Base-by-base conservation (phyloP, 192 early-diverging fungal species). In the Backusella sp. region DNA sequence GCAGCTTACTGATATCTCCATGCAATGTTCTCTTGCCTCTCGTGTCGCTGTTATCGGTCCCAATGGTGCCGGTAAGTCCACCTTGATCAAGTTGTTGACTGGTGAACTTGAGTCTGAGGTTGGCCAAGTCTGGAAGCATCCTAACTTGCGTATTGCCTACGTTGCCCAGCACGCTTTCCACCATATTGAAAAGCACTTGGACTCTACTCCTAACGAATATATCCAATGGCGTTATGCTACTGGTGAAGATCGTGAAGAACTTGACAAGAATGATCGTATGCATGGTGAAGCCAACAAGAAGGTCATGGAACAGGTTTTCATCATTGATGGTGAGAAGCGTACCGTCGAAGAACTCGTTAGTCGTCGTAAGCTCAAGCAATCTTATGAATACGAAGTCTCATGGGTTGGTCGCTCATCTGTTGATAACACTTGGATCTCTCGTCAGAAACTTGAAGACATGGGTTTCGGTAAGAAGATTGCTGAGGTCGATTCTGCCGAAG, bases 101-200 rank as follows among this genome's bases (percentile, higher is more conserved):
- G 94, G 94, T 71, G 93, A 95, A 81, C 83, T 91, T 28, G 87
- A 90, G 73, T 92, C 94, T 37, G 87, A 88, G 56, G 79, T 84
- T 35, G 94, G 94, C 76, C 84, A 84, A 36, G 94, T 95, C 69
- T 93, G 91, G 88, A 90, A 93, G 85, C 93, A 94, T 81, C 94
- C 93, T 77, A 93, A 93, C 85, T 84, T 95, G 35, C 91, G 94
- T 88, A 90, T 95, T 83, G 93, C 93, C 44, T 94, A 94, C 82
- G 93, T 95, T 71, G 92, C 93, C 44, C 94, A 95, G 80, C 93
- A 95, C 77, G 92, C 93, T 75, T 93, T 95, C 91, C 91, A 95
- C 80, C 93, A 95, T 86, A 84, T 94, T 75, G 92, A 95, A 74
- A 87, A 92, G 70, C 94, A 95, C 82, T 77, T 94, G 77, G 92